These are phyloP conservation scores for Termitomyces sp. DNA, from an alignment of 768 basidiomycete genomes.

Conservation along the genomic window DNA sequence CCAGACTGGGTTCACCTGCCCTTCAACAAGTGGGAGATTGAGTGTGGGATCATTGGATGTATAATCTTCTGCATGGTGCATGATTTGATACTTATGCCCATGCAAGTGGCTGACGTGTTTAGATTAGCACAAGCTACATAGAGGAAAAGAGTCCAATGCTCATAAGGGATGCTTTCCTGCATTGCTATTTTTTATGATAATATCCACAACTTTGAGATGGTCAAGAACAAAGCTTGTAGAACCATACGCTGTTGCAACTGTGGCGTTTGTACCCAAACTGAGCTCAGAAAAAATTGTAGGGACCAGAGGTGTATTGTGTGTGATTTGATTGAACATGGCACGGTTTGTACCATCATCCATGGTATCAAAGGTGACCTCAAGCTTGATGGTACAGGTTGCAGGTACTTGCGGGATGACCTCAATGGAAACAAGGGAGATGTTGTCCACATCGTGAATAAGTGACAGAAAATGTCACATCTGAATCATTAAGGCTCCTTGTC, in stretches of 20 bases:
- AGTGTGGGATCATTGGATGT: slow-evolving; percentile 66
- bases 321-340: slow-evolving; percentile 69
- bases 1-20: slow-evolving; percentile 81
- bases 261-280: slow-evolving; percentile 72
- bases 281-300: slow-evolving; percentile 75
- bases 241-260: slow-evolving; percentile 69
- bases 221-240: slow-evolving; percentile 70
- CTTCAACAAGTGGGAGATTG: slow-evolving; percentile 77
- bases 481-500: not conserved
- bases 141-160: slow-evolving; percentile 19
- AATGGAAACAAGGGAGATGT: slow-evolving; percentile 65
- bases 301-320: slow-evolving; percentile 63
- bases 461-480: slow-evolving; percentile 81
- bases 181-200: slow-evolving; percentile 70
- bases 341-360: slow-evolving; percentile 83
- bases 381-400: slow-evolving; percentile 53
- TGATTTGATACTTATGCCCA: slow-evolving; percentile 83
- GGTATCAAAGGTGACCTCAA: slow-evolving; percentile 78
- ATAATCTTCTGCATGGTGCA: slow-evolving; percentile 65
- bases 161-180: slow-evolving; percentile 82
- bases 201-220: slow-evolving; percentile 69
- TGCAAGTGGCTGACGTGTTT: slow-evolving; percentile 68
- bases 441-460: slow-evolving; percentile 69
- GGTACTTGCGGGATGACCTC: slow-evolving; percentile 40
- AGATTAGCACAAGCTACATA: not conserved